These are phyloP conservation scores for Cyberlindnera mississippiensis DNA, from an alignment of 805 yeast genomes.

Conservation along the genomic window DNA sequence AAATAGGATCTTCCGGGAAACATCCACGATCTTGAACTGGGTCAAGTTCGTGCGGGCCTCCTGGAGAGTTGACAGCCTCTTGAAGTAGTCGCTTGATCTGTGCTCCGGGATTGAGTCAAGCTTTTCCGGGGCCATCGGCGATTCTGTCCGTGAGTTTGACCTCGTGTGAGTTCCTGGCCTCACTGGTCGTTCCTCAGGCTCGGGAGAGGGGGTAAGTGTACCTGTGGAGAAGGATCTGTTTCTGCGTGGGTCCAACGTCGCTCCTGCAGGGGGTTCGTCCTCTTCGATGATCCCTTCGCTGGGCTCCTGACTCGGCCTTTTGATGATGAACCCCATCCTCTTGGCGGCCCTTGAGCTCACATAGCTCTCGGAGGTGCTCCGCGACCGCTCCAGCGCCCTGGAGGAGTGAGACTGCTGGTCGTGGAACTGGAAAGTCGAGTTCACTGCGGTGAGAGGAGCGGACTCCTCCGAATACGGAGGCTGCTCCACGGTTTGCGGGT, in stretches of 20 bases:
- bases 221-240: conserved; percentile 24
- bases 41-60: conserved; percentile 35
- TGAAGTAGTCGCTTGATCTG: conserved; percentile 59
- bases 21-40: conserved; percentile 33
- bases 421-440: conserved; percentile 6
- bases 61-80: conserved; percentile 60
- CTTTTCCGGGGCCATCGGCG: conserved; percentile 13
- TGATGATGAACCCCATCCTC: conserved; percentile 70
- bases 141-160: conserved; percentile 8
- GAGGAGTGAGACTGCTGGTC: conserved; percentile 5
- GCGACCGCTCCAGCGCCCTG: conserved; percentile 23
- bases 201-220: conserved; percentile 6
- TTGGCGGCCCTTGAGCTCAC: conserved; percentile 64
- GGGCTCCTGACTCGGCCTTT: conserved; percentile 30
- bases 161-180: conserved; percentile 2
- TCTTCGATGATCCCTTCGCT: conserved; percentile 26
- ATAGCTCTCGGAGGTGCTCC: conserved; percentile 39
- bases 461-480: conserved; percentile 3
- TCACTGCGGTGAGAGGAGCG: conserved; percentile 4
- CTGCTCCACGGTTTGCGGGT: conserved; percentile 3
- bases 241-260: conserved; percentile 15
- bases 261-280: conserved; percentile 11
- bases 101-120: conserved; percentile 33
- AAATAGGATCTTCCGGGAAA: conserved; percentile 57
- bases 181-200: neutral